Evolutionary conservation across 2,329 filamentous ascomycete species (phyloP).

Genomic region (Penicillium sp.): DNA sequence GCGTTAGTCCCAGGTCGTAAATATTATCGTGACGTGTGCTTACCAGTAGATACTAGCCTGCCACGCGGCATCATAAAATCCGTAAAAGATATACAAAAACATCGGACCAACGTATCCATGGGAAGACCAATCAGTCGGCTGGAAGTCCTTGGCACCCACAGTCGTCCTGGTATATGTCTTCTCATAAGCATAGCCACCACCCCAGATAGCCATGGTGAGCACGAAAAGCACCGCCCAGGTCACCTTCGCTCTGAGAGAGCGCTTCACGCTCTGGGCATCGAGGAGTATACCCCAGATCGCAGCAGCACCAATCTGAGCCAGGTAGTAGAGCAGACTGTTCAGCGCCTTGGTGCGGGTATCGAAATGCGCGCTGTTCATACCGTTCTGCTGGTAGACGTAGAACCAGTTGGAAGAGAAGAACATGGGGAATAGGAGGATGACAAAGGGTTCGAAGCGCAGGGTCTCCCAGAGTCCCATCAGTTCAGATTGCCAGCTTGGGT

Average conservation of each 20-base stretch:
- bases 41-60: slow-evolving; percentile 86
- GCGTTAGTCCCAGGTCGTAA: background rate
- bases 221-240: slow-evolving; percentile 61
- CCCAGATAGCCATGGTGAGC: slow-evolving; percentile 77
- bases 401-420: slow-evolving; percentile 77
- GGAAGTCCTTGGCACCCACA: background rate
- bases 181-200: slow-evolving; percentile 75
- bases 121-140: slow-evolving; percentile 61
- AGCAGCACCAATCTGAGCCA: slow-evolving; percentile 72
- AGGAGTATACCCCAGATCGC: slow-evolving; percentile 68
- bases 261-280: slow-evolving; percentile 58
- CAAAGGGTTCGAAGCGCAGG: slow-evolving; percentile 66
- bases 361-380: slow-evolving; percentile 67
- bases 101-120: slow-evolving; percentile 71
- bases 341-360: slow-evolving; percentile 69
- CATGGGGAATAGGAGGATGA: slow-evolving; percentile 74
- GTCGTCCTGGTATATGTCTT: slow-evolving; percentile 53
- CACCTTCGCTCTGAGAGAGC: slow-evolving; percentile 64
- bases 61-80: slow-evolving; percentile 82
- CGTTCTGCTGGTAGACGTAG: slow-evolving; percentile 74
- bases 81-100: slow-evolving; percentile 85
- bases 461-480: slow-evolving; percentile 71
- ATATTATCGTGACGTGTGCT: slow-evolving; percentile 16
- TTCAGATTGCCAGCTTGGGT: slow-evolving; percentile 78
- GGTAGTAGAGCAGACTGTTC: slow-evolving; percentile 73